Percentiles rank a stretch among this genome's conserved stretches.
phyloP scores from a whole-genome alignment of 305 asterid species.

The Fraxinus nigra region DNA sequence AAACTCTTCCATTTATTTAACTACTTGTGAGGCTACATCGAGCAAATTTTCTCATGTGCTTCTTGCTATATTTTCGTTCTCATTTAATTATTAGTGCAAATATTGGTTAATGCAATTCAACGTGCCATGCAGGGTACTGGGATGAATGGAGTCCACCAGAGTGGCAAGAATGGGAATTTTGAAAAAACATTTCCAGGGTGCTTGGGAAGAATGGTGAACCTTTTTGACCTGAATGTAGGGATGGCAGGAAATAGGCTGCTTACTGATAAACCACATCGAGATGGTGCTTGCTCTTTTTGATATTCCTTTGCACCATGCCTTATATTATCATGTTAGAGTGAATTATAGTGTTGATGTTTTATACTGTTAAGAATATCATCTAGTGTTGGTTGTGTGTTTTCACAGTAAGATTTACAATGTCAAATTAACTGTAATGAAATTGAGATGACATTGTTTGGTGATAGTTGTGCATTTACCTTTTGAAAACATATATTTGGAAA shows the following conservation, averaged over 20 bases:
- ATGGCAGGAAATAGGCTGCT: conserved; percentile 60
- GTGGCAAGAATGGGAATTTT: conserved; percentile 36
- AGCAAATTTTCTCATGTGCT: conserved; percentile 14
- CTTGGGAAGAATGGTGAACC: conserved; percentile 89
- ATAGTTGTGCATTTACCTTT: neutral
- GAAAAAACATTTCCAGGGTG: conserved; percentile 74
- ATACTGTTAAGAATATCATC: neutral
- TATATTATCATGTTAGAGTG: neutral
- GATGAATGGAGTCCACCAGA: conserved; percentile 57
- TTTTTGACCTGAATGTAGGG: conserved; percentile 68
- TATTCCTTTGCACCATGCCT: neutral
- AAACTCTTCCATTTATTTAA: conserved; percentile 6
- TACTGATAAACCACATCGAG: conserved; percentile 63
- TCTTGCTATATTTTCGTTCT: neutral
- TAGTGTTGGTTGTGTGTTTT: neutral
- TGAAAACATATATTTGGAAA: neutral
- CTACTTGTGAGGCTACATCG: conserved; percentile 14
- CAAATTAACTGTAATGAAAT: neutral
- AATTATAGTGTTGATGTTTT: neutral
- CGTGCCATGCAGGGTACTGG: conserved; percentile 44
- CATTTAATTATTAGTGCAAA: neutral
- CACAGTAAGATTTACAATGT: neutral
- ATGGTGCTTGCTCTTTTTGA: conserved; percentile 43
- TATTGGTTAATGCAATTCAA: neutral
- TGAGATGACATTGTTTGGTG: neutral